phyloP scores from a whole-genome alignment of 345 rosid species.

The Gossypium raimondii region DNA sequence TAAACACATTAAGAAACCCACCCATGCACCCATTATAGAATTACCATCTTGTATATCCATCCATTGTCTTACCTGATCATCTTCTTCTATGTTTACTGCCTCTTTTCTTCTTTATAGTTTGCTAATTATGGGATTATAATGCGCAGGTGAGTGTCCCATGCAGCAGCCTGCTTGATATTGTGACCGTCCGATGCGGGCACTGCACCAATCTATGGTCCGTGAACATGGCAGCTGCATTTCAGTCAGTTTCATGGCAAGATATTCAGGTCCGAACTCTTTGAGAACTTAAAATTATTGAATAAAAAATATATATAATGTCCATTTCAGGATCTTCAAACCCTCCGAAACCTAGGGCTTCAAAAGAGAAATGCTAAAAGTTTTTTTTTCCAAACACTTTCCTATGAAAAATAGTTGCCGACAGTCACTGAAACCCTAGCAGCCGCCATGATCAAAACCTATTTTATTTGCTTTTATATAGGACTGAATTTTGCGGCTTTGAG shows the following conservation, averaged over 20 bases:
- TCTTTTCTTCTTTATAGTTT: background rate
- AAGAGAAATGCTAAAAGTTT: slow-evolving; percentile 26
- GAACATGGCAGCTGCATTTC: slow-evolving; percentile 93
- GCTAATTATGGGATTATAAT: background rate
- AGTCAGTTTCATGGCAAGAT: slow-evolving; percentile 74
- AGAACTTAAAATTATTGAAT: too few relatives aligned
- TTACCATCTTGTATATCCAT: too few relatives aligned
- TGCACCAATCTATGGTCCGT: slow-evolving; percentile 95
- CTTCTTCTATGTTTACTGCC: background rate
- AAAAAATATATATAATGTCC: background rate
- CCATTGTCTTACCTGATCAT: background rate
- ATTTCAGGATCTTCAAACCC: slow-evolving; percentile 23
- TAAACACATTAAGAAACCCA: slow-evolving; percentile 5
- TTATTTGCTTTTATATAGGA: slow-evolving; percentile 20
- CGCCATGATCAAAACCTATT: slow-evolving; percentile 35
- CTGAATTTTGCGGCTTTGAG: slow-evolving; percentile 39
- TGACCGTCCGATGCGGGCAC: slow-evolving; percentile 98
- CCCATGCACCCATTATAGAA: background rate
- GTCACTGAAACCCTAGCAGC: slow-evolving; percentile 26
- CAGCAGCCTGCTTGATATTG: slow-evolving; percentile 77
- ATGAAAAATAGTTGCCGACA: background rate
- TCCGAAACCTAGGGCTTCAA: slow-evolving; percentile 38
- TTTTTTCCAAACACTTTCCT: slow-evolving; percentile 28
- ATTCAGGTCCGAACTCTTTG: slow-evolving; percentile 42
- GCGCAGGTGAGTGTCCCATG: slow-evolving; percentile 94